Base-by-base conservation (phyloP, 2,329 filamentous ascomycete species). In the Alternaria sp. region DNA sequence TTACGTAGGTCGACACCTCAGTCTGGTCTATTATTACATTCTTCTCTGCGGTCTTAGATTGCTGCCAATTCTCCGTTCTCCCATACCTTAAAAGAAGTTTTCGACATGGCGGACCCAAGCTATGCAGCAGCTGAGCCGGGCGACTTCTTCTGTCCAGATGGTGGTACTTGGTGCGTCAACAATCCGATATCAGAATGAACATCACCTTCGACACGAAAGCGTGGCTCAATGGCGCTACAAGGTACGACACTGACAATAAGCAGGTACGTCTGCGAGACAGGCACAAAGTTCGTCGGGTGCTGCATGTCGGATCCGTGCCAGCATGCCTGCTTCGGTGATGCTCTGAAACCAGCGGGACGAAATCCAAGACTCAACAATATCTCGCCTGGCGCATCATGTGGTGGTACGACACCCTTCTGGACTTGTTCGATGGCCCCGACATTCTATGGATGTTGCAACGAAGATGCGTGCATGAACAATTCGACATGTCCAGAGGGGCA, bases 371-470 rank as follows among this genome's bases (percentile, higher is more conserved):
- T 69, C 30, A 76, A 76, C 58, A 68, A 70, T n/a, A 63, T 66
- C 5, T 76, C 79, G 21, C 68, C 71, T 0, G 64, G 71, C 14
- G 75, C 76, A 60, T 66, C 65, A 4, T 82, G 79, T 30, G 61
- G 62, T 9, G 59, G 63, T 3, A 59, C 64, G 2, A 64, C 58
- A 26, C 44, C 46, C 0, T 81, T 80, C 73, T 81, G 75, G 63
- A 81, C 78, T 2, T 82, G 80, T 66, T 55, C 70, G 11, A 71
- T 59, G 26, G 61, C 61, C 3, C 60, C 61, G 4, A 66, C 71
- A 0, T 82, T 82, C 61, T 70, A 77, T 49, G 79, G 78, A 8
- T 82, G 78, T 66, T 81, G 79, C 60, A 68, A 56, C 6, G 67
- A 58, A 5, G 72, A 80, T 58, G 75, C 80, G 15, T 81, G 80